Conservation (phyloP, 768 basidiomycete genomes). For the Cyclocybe cylindracea region DNA sequence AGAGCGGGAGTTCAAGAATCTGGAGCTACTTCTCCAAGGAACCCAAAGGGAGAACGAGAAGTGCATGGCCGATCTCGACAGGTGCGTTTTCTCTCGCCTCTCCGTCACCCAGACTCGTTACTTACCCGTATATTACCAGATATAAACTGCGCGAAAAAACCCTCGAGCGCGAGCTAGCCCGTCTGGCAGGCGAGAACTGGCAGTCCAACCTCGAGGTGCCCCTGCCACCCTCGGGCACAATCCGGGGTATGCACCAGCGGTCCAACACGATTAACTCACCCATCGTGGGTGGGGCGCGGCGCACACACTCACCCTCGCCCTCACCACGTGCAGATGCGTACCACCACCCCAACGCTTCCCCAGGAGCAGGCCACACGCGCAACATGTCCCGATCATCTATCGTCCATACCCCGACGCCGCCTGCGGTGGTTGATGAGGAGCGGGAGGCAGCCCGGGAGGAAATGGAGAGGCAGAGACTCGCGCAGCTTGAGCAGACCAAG, state of each 20-base stretch:
- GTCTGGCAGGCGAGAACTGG: slow-evolving; percentile 80
- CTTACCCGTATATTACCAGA: slow-evolving; percentile 29
- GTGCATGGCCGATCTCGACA: slow-evolving; percentile 79
- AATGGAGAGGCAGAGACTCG: slow-evolving; percentile 28
- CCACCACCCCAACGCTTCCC: slow-evolving; percentile 2
- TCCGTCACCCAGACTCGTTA: not conserved
- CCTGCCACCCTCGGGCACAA: slow-evolving; percentile 24
- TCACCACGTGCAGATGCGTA: slow-evolving; percentile 15
- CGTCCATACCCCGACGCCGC: not conserved
- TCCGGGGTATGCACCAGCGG: slow-evolving; percentile 26
- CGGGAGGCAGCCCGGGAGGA: slow-evolving; percentile 7
- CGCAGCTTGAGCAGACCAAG: slow-evolving; percentile 70
- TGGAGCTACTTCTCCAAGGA: slow-evolving; percentile 75
- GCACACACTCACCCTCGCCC: slow-evolving; percentile 19
- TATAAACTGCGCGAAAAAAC: slow-evolving; percentile 72
- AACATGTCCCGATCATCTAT: slow-evolving; percentile 2
- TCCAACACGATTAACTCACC: slow-evolving; percentile 33
- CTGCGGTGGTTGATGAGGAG: not conserved
- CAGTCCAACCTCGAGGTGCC: slow-evolving; percentile 46
- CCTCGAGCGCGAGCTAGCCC: slow-evolving; percentile 71
- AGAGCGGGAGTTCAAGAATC: slow-evolving; percentile 71
- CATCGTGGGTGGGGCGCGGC: slow-evolving; percentile 12
- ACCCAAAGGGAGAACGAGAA: slow-evolving; percentile 86
- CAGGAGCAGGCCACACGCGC: slow-evolving; percentile 3
- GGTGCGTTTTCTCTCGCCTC: slow-evolving; percentile 38